These are phyloP conservation scores for Fusarium longipes DNA, from an alignment of 2,329 filamentous ascomycete species.

Conservation along the genomic window DNA sequence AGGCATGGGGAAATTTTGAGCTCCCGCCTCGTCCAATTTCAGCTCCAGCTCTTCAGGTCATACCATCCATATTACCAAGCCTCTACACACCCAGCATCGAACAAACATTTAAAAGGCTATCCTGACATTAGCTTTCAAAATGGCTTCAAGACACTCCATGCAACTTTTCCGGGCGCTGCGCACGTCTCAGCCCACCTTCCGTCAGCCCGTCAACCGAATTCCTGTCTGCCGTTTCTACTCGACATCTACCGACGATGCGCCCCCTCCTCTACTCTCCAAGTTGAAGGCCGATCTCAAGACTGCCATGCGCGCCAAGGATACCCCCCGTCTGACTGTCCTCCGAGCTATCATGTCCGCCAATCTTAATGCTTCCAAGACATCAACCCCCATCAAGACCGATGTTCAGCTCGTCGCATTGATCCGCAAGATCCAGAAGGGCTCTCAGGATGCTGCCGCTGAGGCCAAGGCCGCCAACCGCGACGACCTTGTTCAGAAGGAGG, in stretches of 20 bases:
- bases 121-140: constrained; percentile 4
- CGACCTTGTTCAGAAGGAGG: constrained; percentile 78
- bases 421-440: constrained; percentile 69
- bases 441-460: constrained; percentile 70
- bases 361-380: constrained; percentile 80
- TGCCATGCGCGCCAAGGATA: constrained; percentile 74
- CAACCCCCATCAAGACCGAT: constrained; percentile 75
- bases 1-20: constrained; percentile 41
- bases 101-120: background rate
- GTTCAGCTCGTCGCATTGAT: constrained; percentile 75
- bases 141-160: constrained; percentile 43
- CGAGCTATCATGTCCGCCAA: constrained; percentile 75
- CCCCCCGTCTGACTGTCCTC: constrained; percentile 73
- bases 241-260: constrained; percentile 50
- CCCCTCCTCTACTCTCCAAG: constrained; percentile 63
- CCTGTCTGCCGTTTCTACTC: constrained; percentile 49
- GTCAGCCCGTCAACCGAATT: constrained; percentile 29
- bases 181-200: constrained; percentile 29
- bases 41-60: constrained; percentile 28
- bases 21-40: constrained; percentile 19
- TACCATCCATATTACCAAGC: constrained; percentile 14
- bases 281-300: constrained; percentile 71
- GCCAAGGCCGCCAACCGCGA: constrained; percentile 71
- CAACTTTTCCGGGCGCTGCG: constrained; percentile 45
- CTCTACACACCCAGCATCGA: background rate